Evolutionary conservation across 257 asterid species (phyloP), one percentile per base, ranked within the genome.

Genomic region (Fraxinus americana): DNA sequence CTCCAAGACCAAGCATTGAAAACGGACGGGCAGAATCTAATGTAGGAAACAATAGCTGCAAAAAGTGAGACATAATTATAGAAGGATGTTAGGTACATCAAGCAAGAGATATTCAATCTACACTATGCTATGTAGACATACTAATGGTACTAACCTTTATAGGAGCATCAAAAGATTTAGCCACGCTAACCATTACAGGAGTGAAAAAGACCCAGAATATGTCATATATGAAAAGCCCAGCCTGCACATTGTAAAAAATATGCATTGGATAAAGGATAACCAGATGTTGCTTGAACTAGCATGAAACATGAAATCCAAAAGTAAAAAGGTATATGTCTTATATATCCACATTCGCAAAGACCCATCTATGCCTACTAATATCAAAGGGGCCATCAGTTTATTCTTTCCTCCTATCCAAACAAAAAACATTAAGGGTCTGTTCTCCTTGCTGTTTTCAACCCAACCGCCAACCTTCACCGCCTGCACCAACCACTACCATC

Each of bases 1-100:
- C 99, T 77, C 99, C 99, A 73, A 96, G 99, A 79, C 98, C 99
- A 75, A 96, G 86, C 99, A 96, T 96, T 30, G 99, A 96, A 88
- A 92, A 96, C 45, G 99, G 99, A 14, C 98, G 97, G 14, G 89
- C 78, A 19, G 94, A 45, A 78, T 93, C 94, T 71, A 92, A 79
- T 39, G 98, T 93, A 13, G 98, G 99, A 91, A 96, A 96, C 78
- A 93, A 86, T 83, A 96, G 99, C 99, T 96, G 95, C 78, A 85
- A 70, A 81, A 41, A 71, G 66, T 25, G 74, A 61, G 71, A 71
- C 38, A 70, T 12, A 71, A 32, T 35, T 76, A 29, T 52, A 71
- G 34, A 9, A 63, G 34, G 34, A 27, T 23, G 34, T 57, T 17
- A 72, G 74, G 77, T 57, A 76, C 36, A 73, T 66, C 21, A 75